Base-by-base conservation (phyloP, 768 basidiomycete species). In the Boletus edulis region DNA sequence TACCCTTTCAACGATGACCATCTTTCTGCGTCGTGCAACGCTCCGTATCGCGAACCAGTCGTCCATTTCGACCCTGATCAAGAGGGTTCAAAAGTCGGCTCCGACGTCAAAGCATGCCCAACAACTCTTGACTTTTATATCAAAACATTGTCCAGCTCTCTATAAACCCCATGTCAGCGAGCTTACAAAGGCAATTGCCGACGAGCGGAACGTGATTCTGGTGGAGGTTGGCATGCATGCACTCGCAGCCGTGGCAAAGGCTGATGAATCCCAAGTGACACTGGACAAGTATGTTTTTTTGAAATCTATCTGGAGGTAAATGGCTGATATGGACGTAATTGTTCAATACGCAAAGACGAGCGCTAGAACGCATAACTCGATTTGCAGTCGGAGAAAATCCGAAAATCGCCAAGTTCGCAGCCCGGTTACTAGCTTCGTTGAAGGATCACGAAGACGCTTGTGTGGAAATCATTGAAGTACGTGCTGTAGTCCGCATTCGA, bases 11-110 rank as follows among this genome's bases (percentile, higher is more conserved):
- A 97, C 95, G 0, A 85, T 97, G 78, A 72, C 78, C 2, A 73
- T 73, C 39, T 71, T 98, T 59, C 72, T 96, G 39, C 88, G 87
- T 32, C 82, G 85, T 17, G 82, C 82, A 5, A 83, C 81, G 46
- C 81, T 89, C 47, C 82, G 85, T 46, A 77, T 94, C 61, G 61
- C 96, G 66, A 97, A 96, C 66, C 84, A 87, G 48, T 93, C 95
- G 0, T 89, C 88, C 1, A 80, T 98, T 17, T 85, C 94, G 2
- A 85, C 85, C 0, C 78, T 98, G 22, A 71, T 98, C 60, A 85
- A 86, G 60, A 82, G 85, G 24, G 62, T 87, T 6, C 81, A 82
- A 49, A 83, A 79, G 52, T 75, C 74, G 13, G 65, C 77, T 52
- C 71, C 75, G 20, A 69, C 71, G 22, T 67, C 62, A 20, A 73